Conservation (phyloP, 331 rosid genomes). For the Cydonia oblonga region DNA sequence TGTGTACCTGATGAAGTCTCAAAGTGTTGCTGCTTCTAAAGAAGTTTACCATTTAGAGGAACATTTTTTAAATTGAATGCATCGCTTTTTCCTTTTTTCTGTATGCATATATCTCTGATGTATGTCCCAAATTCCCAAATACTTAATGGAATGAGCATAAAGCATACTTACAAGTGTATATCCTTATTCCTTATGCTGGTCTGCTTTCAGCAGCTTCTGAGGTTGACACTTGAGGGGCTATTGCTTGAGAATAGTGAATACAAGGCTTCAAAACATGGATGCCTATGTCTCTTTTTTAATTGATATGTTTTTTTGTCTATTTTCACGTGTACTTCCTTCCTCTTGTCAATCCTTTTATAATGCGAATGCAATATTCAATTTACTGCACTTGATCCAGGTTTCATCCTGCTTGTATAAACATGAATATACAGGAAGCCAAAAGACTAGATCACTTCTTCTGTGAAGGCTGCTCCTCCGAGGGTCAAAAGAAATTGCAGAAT, state of each 20-base stretch:
- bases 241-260: not conserved
- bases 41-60: not conserved
- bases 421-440: constrained; percentile 87
- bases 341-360: not conserved
- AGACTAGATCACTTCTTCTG: constrained; percentile 89
- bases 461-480: constrained; percentile 81
- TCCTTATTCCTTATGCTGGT: not conserved
- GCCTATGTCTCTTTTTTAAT: not conserved
- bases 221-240: not conserved
- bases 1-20: not conserved
- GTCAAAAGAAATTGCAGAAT: constrained; percentile 80
- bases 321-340: not conserved
- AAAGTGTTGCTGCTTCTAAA: not conserved
- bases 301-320: not conserved
- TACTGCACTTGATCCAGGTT: constrained; percentile 69
- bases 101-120: not conserved
- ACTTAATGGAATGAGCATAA: not conserved
- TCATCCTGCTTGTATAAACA: constrained; percentile 98
- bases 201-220: not conserved
- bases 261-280: not conserved
- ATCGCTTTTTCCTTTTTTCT: not conserved
- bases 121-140: not conserved
- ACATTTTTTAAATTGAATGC: not conserved
- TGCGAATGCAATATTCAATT: constrained; percentile 13
- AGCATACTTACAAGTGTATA: not conserved